Evolutionary conservation across 208 protist species (phyloP), one percentile per base, ranked within the genome.

Genomic region (Acanthamoeba castellanii): DNA sequence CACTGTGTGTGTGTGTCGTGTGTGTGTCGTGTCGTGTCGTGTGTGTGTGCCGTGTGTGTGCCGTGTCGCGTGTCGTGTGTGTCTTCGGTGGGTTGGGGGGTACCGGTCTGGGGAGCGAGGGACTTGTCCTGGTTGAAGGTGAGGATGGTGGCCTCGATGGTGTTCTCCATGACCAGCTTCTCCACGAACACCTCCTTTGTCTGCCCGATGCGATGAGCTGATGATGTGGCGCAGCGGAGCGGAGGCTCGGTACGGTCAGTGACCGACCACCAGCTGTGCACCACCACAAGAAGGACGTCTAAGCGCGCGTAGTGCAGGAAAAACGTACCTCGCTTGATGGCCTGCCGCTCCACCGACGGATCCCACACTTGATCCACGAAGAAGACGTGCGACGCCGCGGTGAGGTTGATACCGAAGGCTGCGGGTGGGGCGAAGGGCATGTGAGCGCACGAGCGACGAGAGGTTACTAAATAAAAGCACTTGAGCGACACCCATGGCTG

Each of bases 181-280:
- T 96, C 96, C 30, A 97, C 95, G 27, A 52, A 90, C 1, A 97
- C 96, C 20, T 57, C 70, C 30, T 95, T 64, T 1, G 25, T 59
- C 61, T 97, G 96, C 66, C 96, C 96, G 9, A 97, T 97, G 50
- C 96, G 55, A 66, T 97, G 96, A 20, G 96, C 95, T 95, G 72
- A 27, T 20, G 7, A 78, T 9, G 42, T 57, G 72, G 27, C 72
- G 57, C 34, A 85, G 37, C 34, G 76, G 0, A 13, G 27, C 37
- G 25, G 14, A 47, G 27, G 2, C 22, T 66, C 27, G 22, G 27
- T 47, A 27, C 59, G 22, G 22, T 66, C 22, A 66, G 59, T 66
- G 59, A 8, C 14, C 59, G 59, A 4, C 25, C 3, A 78, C 70
- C 13, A 78, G 27, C 37, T 3, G 0, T 37, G 3, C 37, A 37